Base-by-base conservation (phyloP, 495 filamentous ascomycete species). In the Podospora bellae-mahoneyi region DNA sequence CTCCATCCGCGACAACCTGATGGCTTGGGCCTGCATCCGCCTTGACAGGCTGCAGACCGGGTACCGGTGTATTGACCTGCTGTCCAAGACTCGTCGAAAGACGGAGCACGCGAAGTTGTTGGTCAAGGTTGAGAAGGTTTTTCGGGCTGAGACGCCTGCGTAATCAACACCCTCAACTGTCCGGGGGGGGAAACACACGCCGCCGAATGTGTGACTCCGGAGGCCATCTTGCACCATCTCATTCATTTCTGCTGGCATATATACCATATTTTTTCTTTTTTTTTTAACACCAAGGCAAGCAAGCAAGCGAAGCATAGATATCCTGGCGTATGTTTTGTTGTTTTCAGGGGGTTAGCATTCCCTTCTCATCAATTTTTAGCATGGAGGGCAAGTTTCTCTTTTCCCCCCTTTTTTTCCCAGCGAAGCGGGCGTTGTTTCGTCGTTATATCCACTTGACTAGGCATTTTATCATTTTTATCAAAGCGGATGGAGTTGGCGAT, bases 11-110 rank as follows among this genome's bases (percentile, higher is more conserved):
- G 90, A 94, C 69, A 79, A 86, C 32, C 74, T 93, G 20, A 87
- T 89, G 27, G 91, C 90, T 15, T 97, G 94, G 94, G 87, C 92
- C 34, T 97, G 94, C 77, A 89, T 97, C 73, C 87, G 92, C 27
- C 87, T 98, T 3, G 92, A 97, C 78, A 88, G 92, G 30, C 77
- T 97, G 16, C 87, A 87, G 70, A 80, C 84, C 54, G 94, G 94
- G 5, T 91, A 92, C 73, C 85, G 92, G 28, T 86, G 94, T 62
- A 76, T 98, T 54, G 86, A 87, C 60, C 83, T 98, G 23, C 78
- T 87, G 26, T 85, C 94, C 72, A 81, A 81, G 26, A 75, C 67
- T 5, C 74, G 75, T 30, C 66, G 59, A 6, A 71, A 65, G 6
- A 84, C 84, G n/a, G 39, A 48, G 39, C 78, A 84, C 7, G 91